Evolutionary conservation across 352 stramenopile genomes (phyloP).

Genomic region (Globisporangium yorkense): DNA sequence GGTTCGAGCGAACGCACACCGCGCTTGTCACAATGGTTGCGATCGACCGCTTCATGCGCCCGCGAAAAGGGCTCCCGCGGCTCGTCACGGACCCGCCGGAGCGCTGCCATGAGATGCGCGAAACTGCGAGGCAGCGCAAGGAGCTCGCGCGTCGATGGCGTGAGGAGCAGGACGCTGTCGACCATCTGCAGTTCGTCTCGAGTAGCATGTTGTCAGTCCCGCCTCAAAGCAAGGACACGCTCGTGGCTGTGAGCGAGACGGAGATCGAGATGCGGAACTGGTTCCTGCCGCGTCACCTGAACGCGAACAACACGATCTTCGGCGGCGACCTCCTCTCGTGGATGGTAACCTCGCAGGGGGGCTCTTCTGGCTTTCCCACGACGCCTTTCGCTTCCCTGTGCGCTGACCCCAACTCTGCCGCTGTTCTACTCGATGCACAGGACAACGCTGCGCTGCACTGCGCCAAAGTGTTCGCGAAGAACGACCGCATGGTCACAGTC

Average conservation of each 20-base stretch:
- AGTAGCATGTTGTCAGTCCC: constrained; percentile 21
- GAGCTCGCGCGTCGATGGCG: constrained; percentile 34
- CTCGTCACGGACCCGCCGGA: constrained; percentile 35
- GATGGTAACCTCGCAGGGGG: constrained; percentile 22
- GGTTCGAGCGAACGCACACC: constrained; percentile 47
- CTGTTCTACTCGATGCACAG: background rate
- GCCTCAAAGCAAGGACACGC: constrained; percentile 26
- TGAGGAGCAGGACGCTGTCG: constrained; percentile 37
- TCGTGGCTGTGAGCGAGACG: constrained; percentile 46
- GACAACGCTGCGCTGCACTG: constrained; percentile 61
- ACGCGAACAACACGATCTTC: constrained; percentile 68
- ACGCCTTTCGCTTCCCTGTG: no score
- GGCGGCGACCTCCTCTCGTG: constrained; percentile 57
- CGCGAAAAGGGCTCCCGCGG: constrained; percentile 30
- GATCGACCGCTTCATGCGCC: constrained; percentile 39
- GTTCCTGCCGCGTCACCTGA: constrained; percentile 68
- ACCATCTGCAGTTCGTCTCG: constrained; percentile 32
- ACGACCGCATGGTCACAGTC: constrained; percentile 56
- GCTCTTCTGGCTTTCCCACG: no score
- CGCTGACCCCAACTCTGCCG: no score
- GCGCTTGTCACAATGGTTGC: constrained; percentile 59
- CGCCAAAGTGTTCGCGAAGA: constrained; percentile 56
- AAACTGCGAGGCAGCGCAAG: constrained; percentile 28
- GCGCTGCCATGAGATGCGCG: constrained; percentile 36
- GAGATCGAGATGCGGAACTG: constrained; percentile 64